A percentile compares a stretch with the other conserved stretches of the same genome.
These are phyloP conservation scores for Calvatia gigantea DNA, from an alignment of 768 basidiomycete species.

Conservation along the genomic window DNA sequence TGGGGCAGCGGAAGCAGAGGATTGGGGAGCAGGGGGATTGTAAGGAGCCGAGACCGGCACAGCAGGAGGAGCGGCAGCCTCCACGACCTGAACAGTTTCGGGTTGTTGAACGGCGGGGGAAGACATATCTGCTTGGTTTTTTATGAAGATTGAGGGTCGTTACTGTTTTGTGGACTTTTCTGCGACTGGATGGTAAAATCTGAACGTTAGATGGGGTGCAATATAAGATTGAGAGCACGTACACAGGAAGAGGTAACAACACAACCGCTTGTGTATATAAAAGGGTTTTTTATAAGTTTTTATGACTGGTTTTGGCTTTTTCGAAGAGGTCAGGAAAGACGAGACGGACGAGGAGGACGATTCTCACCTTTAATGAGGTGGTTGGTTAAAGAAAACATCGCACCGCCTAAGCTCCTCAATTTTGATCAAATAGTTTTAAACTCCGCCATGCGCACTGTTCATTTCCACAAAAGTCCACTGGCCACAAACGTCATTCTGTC, in stretches of 20 bases:
- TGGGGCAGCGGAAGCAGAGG: conserved; percentile 60
- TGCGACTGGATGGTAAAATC: conserved; percentile 39
- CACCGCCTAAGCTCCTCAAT: conserved; percentile 19
- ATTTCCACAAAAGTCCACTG: conserved; percentile 15
- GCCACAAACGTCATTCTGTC: conserved; percentile 23
- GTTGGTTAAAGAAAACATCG: conserved; percentile 49
- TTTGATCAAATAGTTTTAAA: conserved; percentile 38
- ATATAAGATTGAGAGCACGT: conserved; percentile 25
- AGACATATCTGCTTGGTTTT: conserved; percentile 56
- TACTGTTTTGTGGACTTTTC: conserved; percentile 91
- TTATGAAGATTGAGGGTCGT: conserved; percentile 62
- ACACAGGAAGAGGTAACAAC: conserved; percentile 70
- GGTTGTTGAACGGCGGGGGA: conserved; percentile 49
- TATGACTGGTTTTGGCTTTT: conserved; percentile 60
- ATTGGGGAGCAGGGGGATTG: conserved; percentile 53
- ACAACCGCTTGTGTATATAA: conserved; percentile 70
- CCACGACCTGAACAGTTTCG: conserved; percentile 50
- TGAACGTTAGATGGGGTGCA: conserved; percentile 14
- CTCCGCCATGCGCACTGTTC: conserved; percentile 40
- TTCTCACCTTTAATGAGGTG: conserved; percentile 65
- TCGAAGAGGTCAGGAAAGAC: conserved; percentile 15
- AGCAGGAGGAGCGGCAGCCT: conserved; percentile 44
- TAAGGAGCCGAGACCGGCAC: conserved; percentile 48
- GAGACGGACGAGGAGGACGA: conserved; percentile 18
- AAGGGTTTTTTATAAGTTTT: conserved; percentile 69